Conservation (phyloP, 768 basidiomycete genomes). For the Tylopilus cervinicoccineus region DNA sequence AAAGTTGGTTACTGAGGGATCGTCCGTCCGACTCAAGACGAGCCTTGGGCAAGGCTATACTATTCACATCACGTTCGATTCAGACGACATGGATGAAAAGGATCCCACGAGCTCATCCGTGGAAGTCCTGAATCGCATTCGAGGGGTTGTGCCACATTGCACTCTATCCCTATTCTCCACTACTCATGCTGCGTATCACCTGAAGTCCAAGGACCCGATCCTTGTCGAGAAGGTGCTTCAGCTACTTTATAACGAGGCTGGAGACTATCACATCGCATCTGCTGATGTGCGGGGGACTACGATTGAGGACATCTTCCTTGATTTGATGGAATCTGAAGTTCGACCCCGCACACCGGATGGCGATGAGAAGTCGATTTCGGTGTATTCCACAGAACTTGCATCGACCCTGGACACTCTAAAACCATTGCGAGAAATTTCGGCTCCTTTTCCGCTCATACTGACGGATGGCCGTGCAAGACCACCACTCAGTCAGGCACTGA, state of each 20-base stretch:
- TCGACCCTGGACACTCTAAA: neutral
- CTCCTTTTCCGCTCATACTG: conserved; percentile 24
- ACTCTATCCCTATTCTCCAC: conserved; percentile 42
- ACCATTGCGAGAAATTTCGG: neutral
- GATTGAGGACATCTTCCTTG: conserved; percentile 80
- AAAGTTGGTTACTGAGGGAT: conserved; percentile 65
- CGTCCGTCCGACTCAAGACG: conserved; percentile 72
- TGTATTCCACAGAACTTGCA: conserved; percentile 5
- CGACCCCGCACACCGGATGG: conserved; percentile 23
- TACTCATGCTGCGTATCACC: conserved; percentile 47
- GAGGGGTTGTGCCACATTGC: conserved; percentile 41
- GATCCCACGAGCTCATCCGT: conserved; percentile 12
- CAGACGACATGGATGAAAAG: conserved; percentile 28
- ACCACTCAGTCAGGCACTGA: conserved; percentile 61
- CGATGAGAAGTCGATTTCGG: conserved; percentile 18
- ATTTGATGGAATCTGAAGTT: conserved; percentile 50
- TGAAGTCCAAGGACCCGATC: conserved; percentile 55
- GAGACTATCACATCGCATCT: conserved; percentile 38
- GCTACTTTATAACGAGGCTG: conserved; percentile 45
- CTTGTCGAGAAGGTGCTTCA: conserved; percentile 54
- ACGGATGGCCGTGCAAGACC: conserved; percentile 49
- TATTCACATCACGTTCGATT: conserved; percentile 48
- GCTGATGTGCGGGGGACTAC: conserved; percentile 71
- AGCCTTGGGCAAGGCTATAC: conserved; percentile 71
- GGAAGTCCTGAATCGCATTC: conserved; percentile 41